Conservation (phyloP, 2,329 filamentous ascomycete genomes). For the Colletotrichum sp. region DNA sequence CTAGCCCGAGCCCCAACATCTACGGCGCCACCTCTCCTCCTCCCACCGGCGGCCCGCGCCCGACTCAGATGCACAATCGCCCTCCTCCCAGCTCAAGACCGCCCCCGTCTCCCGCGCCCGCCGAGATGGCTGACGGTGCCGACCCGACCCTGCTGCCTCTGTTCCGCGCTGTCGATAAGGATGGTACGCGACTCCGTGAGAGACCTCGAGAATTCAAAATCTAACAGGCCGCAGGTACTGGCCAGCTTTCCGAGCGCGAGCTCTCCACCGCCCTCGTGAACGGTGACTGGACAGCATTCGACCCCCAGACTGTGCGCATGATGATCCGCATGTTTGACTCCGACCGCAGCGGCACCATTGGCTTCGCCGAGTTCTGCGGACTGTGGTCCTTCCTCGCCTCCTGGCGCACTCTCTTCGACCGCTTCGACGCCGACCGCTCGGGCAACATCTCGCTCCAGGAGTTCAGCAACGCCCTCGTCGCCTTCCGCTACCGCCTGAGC, state of each 20-base stretch:
- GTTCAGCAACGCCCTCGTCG: slow-evolving; percentile 87
- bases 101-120: slow-evolving; percentile 67
- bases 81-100: slow-evolving; percentile 64
- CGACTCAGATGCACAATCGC: slow-evolving; percentile 47
- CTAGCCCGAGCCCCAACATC: slow-evolving; percentile 26
- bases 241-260: slow-evolving; percentile 84
- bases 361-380: slow-evolving; percentile 94
- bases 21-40: slow-evolving; percentile 58
- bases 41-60: slow-evolving; percentile 48
- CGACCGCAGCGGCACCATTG: slow-evolving; percentile 86
- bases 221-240: slow-evolving; percentile 60
- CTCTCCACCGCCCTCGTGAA: slow-evolving; percentile 92
- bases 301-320: slow-evolving; percentile 93
- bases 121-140: slow-evolving; percentile 49
- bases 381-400: slow-evolving; percentile 95
- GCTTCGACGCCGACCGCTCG: slow-evolving; percentile 86
- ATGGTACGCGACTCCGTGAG: slow-evolving; percentile 55
- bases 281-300: slow-evolving; percentile 93
- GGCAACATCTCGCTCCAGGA: slow-evolving; percentile 87
- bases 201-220: not conserved
- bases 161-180: slow-evolving; percentile 90
- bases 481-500: slow-evolving; percentile 92
- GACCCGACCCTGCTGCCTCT: slow-evolving; percentile 82
- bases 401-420: slow-evolving; percentile 93
- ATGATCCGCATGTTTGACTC: slow-evolving; percentile 99